phyloP scores from a whole-genome alignment of 176 grass and related monocot genomes.

The Chloris gayana region DNA sequence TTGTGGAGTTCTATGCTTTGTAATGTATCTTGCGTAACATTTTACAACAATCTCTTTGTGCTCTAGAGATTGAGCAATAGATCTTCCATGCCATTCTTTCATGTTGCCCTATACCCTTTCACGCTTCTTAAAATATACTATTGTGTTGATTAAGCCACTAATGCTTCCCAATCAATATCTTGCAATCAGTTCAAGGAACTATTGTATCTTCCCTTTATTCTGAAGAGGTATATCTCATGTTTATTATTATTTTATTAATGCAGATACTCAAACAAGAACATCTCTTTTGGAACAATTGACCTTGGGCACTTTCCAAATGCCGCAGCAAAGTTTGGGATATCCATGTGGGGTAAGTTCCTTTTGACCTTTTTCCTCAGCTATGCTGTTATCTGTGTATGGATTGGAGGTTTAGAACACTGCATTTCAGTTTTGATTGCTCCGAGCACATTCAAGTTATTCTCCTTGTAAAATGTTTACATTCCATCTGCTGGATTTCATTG shows the following conservation, averaged over 20 bases:
- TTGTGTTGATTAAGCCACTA: constrained; percentile 19
- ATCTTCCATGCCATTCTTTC: neutral
- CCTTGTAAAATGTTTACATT: constrained; percentile 11
- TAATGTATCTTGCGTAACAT: constrained; percentile 13
- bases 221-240: constrained; percentile 17
- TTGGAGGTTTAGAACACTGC: constrained; percentile 13
- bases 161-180: constrained; percentile 28
- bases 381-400: constrained; percentile 21
- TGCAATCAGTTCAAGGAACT: constrained; percentile 27
- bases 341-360: constrained; percentile 67
- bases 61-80: constrained; percentile 2
- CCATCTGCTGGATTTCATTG: constrained; percentile 38
- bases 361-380: neutral
- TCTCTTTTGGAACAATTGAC: constrained; percentile 96
- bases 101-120: constrained; percentile 10
- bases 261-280: constrained; percentile 91
- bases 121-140: constrained; percentile 11
- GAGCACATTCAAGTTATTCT: constrained; percentile 20
- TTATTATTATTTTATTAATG: constrained; percentile 30
- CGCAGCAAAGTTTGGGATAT: constrained; percentile 89
- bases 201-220: constrained; percentile 13
- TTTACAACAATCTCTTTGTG: neutral
- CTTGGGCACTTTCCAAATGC: constrained; percentile 98
- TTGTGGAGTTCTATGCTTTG: neutral
- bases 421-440: constrained; percentile 15